Conservation (phyloP, 176 grass and related monocot species). For the Aegilops umbellulata region DNA sequence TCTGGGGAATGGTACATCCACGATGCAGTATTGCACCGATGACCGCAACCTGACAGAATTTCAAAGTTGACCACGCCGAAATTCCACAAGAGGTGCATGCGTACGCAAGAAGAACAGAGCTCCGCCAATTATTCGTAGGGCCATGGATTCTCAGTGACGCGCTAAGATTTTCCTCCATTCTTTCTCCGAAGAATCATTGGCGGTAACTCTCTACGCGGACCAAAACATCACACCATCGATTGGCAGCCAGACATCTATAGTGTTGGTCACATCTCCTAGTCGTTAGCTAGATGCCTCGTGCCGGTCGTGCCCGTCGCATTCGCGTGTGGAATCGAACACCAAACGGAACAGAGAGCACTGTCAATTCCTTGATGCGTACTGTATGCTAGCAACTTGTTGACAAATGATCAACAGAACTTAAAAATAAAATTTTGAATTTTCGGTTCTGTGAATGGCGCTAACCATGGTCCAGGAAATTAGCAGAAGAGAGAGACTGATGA, state of each 20-base stretch:
- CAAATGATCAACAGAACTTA: not conserved
- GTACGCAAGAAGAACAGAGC: conserved; percentile 17
- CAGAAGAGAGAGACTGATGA: too few species aligned
- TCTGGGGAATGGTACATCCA: not conserved
- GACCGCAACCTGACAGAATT: not conserved
- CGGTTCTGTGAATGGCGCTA: not conserved
- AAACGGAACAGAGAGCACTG: not conserved
- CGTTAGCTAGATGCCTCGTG: not conserved
- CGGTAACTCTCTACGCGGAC: not conserved
- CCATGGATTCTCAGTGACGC: conserved; percentile 3
- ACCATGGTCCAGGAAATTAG: not conserved
- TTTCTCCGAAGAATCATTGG: conserved; percentile 7
- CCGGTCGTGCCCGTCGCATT: conserved; percentile 21
- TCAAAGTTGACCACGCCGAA: not conserved
- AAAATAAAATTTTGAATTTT: not conserved
- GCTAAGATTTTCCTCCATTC: not conserved
- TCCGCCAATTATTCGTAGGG: conserved; percentile 31
- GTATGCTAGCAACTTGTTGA: not conserved
- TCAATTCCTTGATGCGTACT: not conserved
- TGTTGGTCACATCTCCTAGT: not conserved
- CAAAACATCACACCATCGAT: not conserved
- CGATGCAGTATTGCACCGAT: not conserved
- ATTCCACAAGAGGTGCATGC: not conserved
- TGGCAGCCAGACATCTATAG: not conserved
- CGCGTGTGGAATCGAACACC: not conserved